These are phyloP conservation scores for Aegilops longissima DNA, from an alignment of 176 grass and related monocot species.

Conservation along the genomic window DNA sequence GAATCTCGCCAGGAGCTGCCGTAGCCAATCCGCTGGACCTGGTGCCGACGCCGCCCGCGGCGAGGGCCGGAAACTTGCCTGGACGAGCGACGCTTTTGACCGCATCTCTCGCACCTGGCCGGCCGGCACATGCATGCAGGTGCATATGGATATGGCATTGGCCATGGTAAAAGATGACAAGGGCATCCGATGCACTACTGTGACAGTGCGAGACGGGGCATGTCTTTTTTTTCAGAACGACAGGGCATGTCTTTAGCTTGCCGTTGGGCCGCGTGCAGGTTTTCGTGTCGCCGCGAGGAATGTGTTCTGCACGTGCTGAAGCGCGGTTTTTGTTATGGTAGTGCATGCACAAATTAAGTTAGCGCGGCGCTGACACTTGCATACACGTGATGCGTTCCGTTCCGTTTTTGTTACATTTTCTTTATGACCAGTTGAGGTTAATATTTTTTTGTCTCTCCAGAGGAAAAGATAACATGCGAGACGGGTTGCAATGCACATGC, in stretches of 20 bases:
- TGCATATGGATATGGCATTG: slow-evolving; percentile 11
- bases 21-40: neutral
- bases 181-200: slow-evolving; percentile 11
- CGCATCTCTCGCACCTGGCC: neutral
- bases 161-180: neutral
- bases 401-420: too few species aligned
- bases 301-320: slow-evolving; percentile 19
- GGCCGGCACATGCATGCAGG: slow-evolving; percentile 29
- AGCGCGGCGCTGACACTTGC: too few species aligned
- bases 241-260: too few species aligned
- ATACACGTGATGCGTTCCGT: too few species aligned
- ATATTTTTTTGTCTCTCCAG: neutral
- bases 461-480: neutral
- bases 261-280: neutral
- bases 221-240: too few species aligned
- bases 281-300: neutral
- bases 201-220: neutral
- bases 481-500: neutral
- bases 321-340: neutral
- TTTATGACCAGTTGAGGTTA: too few species aligned
- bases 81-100: slow-evolving; percentile 16
- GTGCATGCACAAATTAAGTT: too few species aligned
- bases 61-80: neutral
- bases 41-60: slow-evolving; percentile 1
- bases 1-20: neutral